Conservation (phyloP, 257 asterid species). For the Jacaranda mimosifolia region DNA sequence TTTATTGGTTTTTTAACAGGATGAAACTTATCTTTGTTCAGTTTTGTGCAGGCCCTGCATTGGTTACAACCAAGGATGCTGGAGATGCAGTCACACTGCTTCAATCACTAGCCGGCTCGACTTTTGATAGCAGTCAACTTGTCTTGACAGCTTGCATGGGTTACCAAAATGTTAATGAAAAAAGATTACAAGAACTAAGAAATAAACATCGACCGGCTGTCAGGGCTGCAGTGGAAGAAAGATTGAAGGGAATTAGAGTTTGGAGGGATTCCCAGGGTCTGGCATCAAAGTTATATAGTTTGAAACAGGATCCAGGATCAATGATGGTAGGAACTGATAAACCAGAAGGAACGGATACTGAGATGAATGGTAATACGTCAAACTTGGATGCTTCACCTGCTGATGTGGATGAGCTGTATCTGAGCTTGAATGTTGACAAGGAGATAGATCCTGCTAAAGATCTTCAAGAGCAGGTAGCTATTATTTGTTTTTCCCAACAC, state of each 20-base stretch:
- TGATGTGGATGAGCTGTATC: slow-evolving; percentile 49
- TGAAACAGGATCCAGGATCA: slow-evolving; percentile 67
- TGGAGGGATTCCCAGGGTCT: slow-evolving; percentile 86
- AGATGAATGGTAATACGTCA: slow-evolving; percentile 46
- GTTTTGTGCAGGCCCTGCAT: slow-evolving; percentile 90
- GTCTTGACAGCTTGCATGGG: slow-evolving; percentile 99
- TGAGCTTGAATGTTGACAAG: slow-evolving; percentile 52
- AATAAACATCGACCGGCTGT: slow-evolving; percentile 89
- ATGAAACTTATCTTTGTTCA: slow-evolving; percentile 50
- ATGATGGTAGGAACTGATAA: slow-evolving; percentile 51
- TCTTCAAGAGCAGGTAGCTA: slow-evolving; percentile 90
- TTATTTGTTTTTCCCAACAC: slow-evolving; percentile 9
- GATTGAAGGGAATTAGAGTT: slow-evolving; percentile 72
- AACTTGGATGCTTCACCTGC: slow-evolving; percentile 50
- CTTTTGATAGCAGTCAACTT: slow-evolving; percentile 98
- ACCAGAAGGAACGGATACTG: slow-evolving; percentile 46
- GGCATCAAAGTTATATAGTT: slow-evolving; percentile 75
- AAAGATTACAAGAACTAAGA: slow-evolving; percentile 78
- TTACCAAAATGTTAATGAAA: slow-evolving; percentile 79
- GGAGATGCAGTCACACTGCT: slow-evolving; percentile 97
- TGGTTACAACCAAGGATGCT: slow-evolving; percentile 96
- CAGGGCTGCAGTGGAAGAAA: slow-evolving; percentile 78
- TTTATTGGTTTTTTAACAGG: neutral
- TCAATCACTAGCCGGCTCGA: slow-evolving; percentile 95
- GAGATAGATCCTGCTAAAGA: slow-evolving; percentile 82